Evolutionary conservation across 2,329 filamentous ascomycete species (phyloP), one percentile per base, ranked within the genome.

Genomic region (Claviceps pazoutovae): DNA sequence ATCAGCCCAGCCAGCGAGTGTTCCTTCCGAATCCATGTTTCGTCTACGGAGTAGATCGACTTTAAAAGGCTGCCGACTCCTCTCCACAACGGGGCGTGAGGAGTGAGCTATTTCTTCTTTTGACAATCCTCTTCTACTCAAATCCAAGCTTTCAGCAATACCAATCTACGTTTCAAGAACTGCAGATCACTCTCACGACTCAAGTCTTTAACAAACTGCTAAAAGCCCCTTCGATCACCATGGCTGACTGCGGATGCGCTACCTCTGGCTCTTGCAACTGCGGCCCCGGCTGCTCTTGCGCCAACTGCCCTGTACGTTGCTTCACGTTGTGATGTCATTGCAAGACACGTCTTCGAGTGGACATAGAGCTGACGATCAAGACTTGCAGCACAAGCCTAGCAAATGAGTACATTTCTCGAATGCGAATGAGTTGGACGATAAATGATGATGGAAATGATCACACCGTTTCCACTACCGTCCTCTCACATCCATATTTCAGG

Each of bases 211-310:
- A n/a, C 50, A 56, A 54, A 48, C 9, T 19, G 39, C 19, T 17
- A 21, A 17, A 19, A 50, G 55, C 50, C 43, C 44, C 46, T 50
- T 46, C 13, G 48, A 9, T 63, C 61, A 71, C 54, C 58, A 72
- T 72, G 70, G 61, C 62, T 54, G 68, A 64, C 60, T 72, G 68
- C 57, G 69, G 68, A 60, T 72, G 70, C 56, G 58, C 67, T 57
- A 58, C 64, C 49, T 65, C 68, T 55, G 70, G 69, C 58, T 59
- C 65, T 50, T 72, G 70, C 61, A 59, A 61, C 60, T 72, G 70
- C 62, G 70, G 70, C 59, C 60, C 62, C 34, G 43, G 56, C 63
- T 72, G 70, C 68, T 65, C 68, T 56, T 72, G 70, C 57, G 56
- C 61, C 46, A 62, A 62, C 60, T 72, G 70, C 68, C 69, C 69